phyloP scores from a whole-genome alignment of 2,329 filamentous ascomycete species.

The Cryphonectria naterciae region DNA sequence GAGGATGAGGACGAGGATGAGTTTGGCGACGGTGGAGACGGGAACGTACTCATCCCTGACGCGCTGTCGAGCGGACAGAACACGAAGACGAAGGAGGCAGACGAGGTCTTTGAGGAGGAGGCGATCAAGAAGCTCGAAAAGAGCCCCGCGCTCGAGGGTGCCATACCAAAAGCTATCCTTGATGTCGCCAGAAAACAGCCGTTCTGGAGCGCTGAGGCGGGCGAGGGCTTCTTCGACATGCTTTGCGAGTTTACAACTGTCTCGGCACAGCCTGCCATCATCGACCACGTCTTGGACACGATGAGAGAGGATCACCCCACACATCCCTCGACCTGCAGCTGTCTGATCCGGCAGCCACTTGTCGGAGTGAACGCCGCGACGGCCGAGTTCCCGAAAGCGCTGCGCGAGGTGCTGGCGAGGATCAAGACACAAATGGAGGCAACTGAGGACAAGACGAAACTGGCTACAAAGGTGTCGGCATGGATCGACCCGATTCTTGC shows the following conservation, averaged over 20 bases:
- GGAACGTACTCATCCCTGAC: slow-evolving; percentile 51
- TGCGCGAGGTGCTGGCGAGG: slow-evolving; percentile 67
- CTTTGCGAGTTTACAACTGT: slow-evolving; percentile 72
- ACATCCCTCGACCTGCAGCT: slow-evolving; percentile 67
- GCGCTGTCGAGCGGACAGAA: slow-evolving; percentile 41
- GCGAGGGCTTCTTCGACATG: slow-evolving; percentile 79
- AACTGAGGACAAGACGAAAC: slow-evolving; percentile 49
- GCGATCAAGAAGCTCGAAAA: slow-evolving; percentile 61
- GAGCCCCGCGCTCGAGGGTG: slow-evolving; percentile 87
- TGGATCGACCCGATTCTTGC: slow-evolving; percentile 61
- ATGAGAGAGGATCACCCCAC: slow-evolving; percentile 65
- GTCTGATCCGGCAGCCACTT: slow-evolving; percentile 72
- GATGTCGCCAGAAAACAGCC: slow-evolving; percentile 82
- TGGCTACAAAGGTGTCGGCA: slow-evolving; percentile 53
- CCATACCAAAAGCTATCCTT: slow-evolving; percentile 90
- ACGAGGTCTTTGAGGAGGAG: slow-evolving; percentile 52
- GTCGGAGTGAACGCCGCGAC: slow-evolving; percentile 66
- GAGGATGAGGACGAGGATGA: slow-evolving; percentile 54
- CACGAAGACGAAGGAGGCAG: slow-evolving; percentile 38
- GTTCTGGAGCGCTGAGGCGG: slow-evolving; percentile 67
- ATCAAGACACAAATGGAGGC: slow-evolving; percentile 57
- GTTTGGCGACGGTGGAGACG: slow-evolving; percentile 47
- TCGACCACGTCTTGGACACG: slow-evolving; percentile 72
- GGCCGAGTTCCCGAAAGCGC: slow-evolving; percentile 71
- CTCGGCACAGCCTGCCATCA: slow-evolving; percentile 66